These are phyloP conservation scores for Geotrichum klebahnii DNA, from an alignment of 1,139 yeast genomes.

Conservation along the genomic window DNA sequence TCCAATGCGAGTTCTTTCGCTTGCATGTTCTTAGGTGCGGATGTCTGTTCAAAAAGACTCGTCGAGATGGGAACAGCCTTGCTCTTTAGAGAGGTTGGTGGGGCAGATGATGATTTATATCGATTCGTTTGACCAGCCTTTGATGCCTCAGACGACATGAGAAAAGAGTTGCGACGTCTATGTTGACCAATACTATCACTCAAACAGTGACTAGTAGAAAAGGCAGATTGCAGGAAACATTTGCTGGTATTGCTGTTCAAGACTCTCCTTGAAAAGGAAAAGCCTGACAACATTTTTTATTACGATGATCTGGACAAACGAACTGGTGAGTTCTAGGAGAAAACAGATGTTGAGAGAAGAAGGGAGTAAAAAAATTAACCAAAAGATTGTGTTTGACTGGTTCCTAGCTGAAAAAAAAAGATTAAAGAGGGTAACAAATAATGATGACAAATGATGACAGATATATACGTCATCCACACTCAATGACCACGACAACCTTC, in stretches of 20 bases:
- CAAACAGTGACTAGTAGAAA: conserved; percentile 3
- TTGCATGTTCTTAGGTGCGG: conserved; percentile 16
- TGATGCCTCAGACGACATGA: conserved; percentile 11
- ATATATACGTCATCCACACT: neutral
- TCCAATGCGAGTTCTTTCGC: conserved; percentile 30
- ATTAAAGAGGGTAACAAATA: conserved; percentile 4
- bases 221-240: conserved; percentile 5
- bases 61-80: conserved; percentile 11
- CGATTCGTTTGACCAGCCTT: conserved; percentile 13
- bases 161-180: conserved; percentile 20
- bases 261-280: conserved; percentile 5
- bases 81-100: conserved; percentile 19
- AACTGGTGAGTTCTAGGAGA: neutral
- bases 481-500: conserved; percentile 16
- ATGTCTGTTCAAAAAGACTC: conserved; percentile 15
- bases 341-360: neutral
- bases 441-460: neutral
- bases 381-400: conserved; percentile 9
- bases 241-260: conserved; percentile 7
- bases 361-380: conserved; percentile 4
- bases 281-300: conserved; percentile 13
- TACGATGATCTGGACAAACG: neutral
- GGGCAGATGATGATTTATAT: conserved; percentile 21
- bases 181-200: conserved; percentile 1
- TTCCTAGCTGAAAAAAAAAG: neutral